Percentiles rank a stretch among this genome's conserved stretches.
Conservation (phyloP, 228 moss, liverwort and hornwort species). For the Sphagnum magellanicum region DNA sequence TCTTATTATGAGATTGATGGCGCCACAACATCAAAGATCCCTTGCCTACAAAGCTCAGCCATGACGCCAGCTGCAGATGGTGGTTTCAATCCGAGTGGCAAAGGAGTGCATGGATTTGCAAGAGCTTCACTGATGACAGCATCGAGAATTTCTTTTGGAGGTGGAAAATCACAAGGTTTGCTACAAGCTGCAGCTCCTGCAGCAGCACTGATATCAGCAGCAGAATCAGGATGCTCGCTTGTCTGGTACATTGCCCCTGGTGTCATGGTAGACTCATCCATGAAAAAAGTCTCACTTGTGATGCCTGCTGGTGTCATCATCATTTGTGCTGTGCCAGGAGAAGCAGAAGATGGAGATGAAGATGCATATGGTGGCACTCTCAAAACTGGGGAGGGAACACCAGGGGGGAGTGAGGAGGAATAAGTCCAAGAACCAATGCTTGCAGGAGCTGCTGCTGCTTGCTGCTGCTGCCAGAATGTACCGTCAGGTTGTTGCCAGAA, state of each 20-base stretch:
- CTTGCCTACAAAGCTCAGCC: slow-evolving; percentile 88
- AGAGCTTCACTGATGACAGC: slow-evolving; percentile 94
- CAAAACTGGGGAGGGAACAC: slow-evolving; percentile 58
- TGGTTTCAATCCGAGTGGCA: slow-evolving; percentile 85
- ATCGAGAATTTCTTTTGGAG: slow-evolving; percentile 91
- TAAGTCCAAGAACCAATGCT: slow-evolving; percentile 48
- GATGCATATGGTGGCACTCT: slow-evolving; percentile 35
- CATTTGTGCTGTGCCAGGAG: slow-evolving; percentile 43
- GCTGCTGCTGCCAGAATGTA: slow-evolving; percentile 77
- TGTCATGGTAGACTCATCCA: slow-evolving; percentile 53
- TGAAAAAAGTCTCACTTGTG: slow-evolving; percentile 65
- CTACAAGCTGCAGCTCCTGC: slow-evolving; percentile 97
- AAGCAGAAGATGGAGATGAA: slow-evolving; percentile 7
- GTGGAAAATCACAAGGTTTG: slow-evolving; percentile 82
- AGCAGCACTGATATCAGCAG: slow-evolving; percentile 64
- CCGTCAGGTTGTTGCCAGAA: slow-evolving; percentile 97
- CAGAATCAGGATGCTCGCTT: slow-evolving; percentile 48
- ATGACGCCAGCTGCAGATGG: slow-evolving; percentile 96
- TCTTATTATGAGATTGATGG: too few relatives aligned
- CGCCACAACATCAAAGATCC: slow-evolving; percentile 21
- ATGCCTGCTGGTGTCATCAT: slow-evolving; percentile 49
- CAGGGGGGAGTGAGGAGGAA: slow-evolving; percentile 19
- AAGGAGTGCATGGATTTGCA: slow-evolving; percentile 90
- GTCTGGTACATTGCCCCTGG: slow-evolving; percentile 71
- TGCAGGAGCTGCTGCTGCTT: slow-evolving; percentile 31